These are phyloP conservation scores for Xylaria intraflava DNA, from an alignment of 495 filamentous ascomycete genomes.

Conservation along the genomic window DNA sequence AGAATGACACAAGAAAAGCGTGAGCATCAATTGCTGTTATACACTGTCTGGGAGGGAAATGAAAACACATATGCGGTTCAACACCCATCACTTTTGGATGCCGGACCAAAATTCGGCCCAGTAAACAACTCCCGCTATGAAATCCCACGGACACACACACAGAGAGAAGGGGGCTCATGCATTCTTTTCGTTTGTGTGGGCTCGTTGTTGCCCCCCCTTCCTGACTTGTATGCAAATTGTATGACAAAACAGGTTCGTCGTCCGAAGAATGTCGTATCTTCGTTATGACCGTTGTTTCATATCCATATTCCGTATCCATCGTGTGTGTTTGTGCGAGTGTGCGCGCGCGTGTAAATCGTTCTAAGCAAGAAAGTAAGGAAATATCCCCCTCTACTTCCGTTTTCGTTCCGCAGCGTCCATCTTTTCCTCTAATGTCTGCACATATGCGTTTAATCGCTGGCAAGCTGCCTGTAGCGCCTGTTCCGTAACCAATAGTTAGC, in stretches of 20 bases:
- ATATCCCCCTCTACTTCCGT: slow-evolving; percentile 31
- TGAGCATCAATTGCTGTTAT: slow-evolving; percentile 2
- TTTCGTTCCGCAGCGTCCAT: slow-evolving; percentile 57
- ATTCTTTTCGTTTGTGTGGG: not conserved
- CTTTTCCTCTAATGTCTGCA: slow-evolving; percentile 74
- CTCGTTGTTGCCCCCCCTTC: not conserved
- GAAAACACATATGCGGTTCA: not conserved
- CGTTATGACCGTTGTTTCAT: not conserved
- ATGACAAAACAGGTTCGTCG: not conserved
- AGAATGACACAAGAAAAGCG: not conserved
- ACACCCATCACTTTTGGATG: not conserved
- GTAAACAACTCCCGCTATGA: slow-evolving; percentile 9
- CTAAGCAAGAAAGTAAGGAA: slow-evolving; percentile 1
- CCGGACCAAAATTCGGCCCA: not conserved
- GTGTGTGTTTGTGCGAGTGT: not conserved
- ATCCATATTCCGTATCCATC: slow-evolving; percentile 6
- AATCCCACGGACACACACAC: not conserved
- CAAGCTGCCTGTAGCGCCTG: slow-evolving; percentile 86
- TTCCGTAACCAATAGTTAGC: not conserved
- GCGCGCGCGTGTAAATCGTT: not conserved
- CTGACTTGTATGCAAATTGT: not conserved
- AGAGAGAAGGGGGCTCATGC: not conserved
- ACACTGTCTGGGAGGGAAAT: not conserved
- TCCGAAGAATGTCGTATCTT: not conserved
- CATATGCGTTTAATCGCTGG: slow-evolving; percentile 75